phyloP scores from a whole-genome alignment of 805 yeast genomes.

The Metschnikowia borealis region DNA sequence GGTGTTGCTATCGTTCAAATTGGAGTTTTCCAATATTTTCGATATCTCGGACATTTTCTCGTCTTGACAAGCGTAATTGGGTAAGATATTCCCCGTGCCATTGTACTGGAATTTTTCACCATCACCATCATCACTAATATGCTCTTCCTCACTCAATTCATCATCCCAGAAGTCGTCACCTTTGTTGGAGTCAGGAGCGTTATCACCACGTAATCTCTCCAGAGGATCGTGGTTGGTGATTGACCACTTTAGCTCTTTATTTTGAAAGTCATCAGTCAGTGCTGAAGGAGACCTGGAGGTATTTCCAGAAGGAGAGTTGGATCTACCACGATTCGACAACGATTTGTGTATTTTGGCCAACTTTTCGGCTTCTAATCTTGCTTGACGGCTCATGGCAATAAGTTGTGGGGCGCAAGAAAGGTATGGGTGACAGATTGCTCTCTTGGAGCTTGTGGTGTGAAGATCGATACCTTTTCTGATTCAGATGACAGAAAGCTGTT shows the following conservation, averaged over 20 bases:
- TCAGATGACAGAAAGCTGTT: not conserved
- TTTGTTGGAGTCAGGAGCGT: constrained; percentile 5
- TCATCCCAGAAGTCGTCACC: constrained; percentile 18
- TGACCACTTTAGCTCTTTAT: constrained; percentile 54
- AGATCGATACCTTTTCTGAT: not conserved
- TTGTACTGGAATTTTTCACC: constrained; percentile 55
- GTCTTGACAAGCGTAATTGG: constrained; percentile 50
- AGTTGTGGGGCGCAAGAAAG: constrained; percentile 13
- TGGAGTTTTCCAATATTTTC: constrained; percentile 35
- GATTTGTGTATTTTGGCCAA: constrained; percentile 38
- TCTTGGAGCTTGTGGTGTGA: not conserved
- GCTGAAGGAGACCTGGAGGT: constrained; percentile 33
- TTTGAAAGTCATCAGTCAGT: constrained; percentile 32
- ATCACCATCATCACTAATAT: constrained; percentile 54
- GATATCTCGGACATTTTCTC: constrained; percentile 39
- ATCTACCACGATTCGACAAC: constrained; percentile 34
- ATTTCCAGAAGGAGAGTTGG: constrained; percentile 31
- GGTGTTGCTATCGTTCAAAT: constrained; percentile 42
- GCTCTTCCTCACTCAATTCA: constrained; percentile 55
- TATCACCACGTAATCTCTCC: constrained; percentile 44
- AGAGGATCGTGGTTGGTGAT: constrained; percentile 73
- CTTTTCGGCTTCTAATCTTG: constrained; percentile 40
- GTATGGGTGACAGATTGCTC: not conserved
- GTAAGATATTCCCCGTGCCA: constrained; percentile 56
- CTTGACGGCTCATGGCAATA: constrained; percentile 29